A percentile compares a stretch with the other conserved stretches of the same genome.
Evolutionary conservation across 2,329 filamentous ascomycete species (phyloP).

Genomic region (Alternaria triticimaculans): DNA sequence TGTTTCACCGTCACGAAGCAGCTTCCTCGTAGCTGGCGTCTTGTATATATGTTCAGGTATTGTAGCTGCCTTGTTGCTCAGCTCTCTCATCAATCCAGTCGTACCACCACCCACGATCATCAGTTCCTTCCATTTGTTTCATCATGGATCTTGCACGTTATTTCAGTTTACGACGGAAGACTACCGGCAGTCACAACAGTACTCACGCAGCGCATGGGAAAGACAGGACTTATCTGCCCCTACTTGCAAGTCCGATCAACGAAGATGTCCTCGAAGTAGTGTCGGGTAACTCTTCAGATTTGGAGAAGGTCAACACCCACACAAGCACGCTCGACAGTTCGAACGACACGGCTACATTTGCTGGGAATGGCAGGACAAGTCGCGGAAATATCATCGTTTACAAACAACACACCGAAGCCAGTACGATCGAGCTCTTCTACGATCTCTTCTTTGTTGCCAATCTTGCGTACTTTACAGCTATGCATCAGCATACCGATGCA

Average conservation of each 20-base stretch:
- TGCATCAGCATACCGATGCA: slow-evolving; percentile 62
- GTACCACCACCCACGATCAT: background rate
- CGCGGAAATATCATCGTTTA: slow-evolving; percentile 33
- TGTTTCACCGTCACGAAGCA: background rate
- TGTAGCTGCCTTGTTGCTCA: background rate
- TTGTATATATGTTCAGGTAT: slow-evolving; percentile 1
- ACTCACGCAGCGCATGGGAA: background rate
- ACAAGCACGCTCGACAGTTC: slow-evolving; percentile 11
- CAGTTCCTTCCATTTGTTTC: background rate
- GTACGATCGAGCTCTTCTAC: slow-evolving; percentile 64
- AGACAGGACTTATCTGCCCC: slow-evolving; percentile 17
- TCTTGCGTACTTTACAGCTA: slow-evolving; percentile 66
- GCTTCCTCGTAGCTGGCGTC: background rate
- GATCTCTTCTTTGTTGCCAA: slow-evolving; percentile 70
- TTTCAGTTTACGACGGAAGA: slow-evolving; percentile 22
- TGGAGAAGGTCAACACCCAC: slow-evolving; percentile 18
- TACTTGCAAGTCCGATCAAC: slow-evolving; percentile 29
- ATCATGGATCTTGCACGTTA: slow-evolving; percentile 28
- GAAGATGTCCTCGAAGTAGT: slow-evolving; percentile 24
- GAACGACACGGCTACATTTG: slow-evolving; percentile 16
- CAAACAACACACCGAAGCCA: slow-evolving; percentile 53
- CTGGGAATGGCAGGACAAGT: slow-evolving; percentile 24
- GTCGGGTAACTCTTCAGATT: slow-evolving; percentile 11
- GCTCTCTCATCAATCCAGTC: background rate
- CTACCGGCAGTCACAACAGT: background rate